Conservation (phyloP, 1,139 yeast species). For the Spathaspora jeffriesii region DNA sequence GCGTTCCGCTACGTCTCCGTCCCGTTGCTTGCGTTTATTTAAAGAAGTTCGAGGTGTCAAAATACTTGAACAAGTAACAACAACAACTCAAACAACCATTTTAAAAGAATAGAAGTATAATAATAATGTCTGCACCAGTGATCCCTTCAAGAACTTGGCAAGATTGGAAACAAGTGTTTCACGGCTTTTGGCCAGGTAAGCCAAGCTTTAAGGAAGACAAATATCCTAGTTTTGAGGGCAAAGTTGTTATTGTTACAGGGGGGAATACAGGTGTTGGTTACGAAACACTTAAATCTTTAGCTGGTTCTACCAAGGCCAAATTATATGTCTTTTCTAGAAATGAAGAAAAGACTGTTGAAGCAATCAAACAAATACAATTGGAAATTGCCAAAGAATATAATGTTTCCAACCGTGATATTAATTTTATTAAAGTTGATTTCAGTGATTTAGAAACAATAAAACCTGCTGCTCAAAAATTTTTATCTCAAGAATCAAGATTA, state of each 20-base stretch:
- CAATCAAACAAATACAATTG: conserved; percentile 25
- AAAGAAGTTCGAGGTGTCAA: background rate
- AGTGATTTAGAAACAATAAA: conserved; percentile 44
- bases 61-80: background rate
- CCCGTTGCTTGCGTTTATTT: no score
- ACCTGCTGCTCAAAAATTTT: conserved; percentile 35
- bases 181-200: conserved; percentile 13
- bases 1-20: background rate
- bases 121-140: conserved; percentile 10
- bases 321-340: conserved; percentile 20
- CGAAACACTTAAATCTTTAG: conserved; percentile 35
- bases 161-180: conserved; percentile 12
- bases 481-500: conserved; percentile 21
- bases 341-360: conserved; percentile 20
- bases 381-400: conserved; percentile 17
- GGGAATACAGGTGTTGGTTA: conserved; percentile 24
- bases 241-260: conserved; percentile 23
- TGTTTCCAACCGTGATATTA: conserved; percentile 12
- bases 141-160: conserved; percentile 10
- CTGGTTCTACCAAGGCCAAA: conserved; percentile 37
- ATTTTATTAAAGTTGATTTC: conserved; percentile 35
- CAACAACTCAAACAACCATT: background rate
- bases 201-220: conserved; percentile 14
- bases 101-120: background rate
- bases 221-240: conserved; percentile 17